Conservation (phyloP, 768 basidiomycete species). For the Leccinum uliginosum region DNA sequence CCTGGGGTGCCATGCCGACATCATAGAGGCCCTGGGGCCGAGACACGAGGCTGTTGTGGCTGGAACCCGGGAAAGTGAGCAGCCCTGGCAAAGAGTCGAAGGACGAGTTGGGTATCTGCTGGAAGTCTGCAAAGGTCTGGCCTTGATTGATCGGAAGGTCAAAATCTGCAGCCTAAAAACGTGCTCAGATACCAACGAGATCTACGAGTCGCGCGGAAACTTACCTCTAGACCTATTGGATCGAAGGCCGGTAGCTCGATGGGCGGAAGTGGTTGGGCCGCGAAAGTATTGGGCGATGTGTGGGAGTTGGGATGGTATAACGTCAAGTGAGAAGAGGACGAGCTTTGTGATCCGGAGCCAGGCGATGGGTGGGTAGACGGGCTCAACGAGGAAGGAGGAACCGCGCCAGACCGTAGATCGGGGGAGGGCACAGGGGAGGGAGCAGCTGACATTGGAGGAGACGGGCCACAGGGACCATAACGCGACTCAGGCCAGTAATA, state of each 20-base stretch:
- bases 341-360: conserved; percentile 14
- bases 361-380: conserved; percentile 8
- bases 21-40: conserved; percentile 38
- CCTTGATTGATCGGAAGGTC: conserved; percentile 11
- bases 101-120: neutral
- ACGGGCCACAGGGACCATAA: conserved; percentile 41
- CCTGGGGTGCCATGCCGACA: conserved; percentile 21
- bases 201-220: neutral
- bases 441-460: conserved; percentile 50
- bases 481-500: conserved; percentile 22
- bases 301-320: conserved; percentile 8
- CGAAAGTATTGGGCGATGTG: conserved; percentile 8
- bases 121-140: conserved; percentile 3
- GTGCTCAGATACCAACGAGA: neutral
- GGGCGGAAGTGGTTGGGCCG: conserved; percentile 4
- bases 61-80: conserved; percentile 31
- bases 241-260: neutral
- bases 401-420: conserved; percentile 2
- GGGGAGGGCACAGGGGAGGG: conserved; percentile 39
- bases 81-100: conserved; percentile 28
- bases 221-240: conserved; percentile 13
- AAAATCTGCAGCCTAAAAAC: conserved; percentile 8
- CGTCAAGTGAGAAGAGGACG: conserved; percentile 15
- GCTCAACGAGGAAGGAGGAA: conserved; percentile 13
- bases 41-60: conserved; percentile 26